These are phyloP conservation scores for Ganoderma boninense DNA, from an alignment of 1,284 basidiomycete species.

Conservation along the genomic window DNA sequence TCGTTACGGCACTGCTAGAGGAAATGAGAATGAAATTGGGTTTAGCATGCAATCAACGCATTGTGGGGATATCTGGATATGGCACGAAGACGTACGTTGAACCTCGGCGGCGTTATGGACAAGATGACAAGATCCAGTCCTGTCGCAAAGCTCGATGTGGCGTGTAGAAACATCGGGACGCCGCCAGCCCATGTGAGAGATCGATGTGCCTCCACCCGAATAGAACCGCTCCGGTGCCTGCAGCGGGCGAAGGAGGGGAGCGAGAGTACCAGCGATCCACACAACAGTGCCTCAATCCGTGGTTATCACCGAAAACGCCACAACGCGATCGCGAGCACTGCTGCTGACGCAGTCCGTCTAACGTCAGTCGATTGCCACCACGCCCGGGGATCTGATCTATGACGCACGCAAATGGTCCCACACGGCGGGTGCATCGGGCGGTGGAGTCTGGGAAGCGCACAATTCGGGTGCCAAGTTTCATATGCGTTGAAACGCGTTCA, in stretches of 20 bases:
- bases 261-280: background rate
- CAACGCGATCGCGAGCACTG: background rate
- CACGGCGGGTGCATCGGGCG: background rate
- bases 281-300: background rate
- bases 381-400: background rate
- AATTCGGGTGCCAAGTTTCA: background rate
- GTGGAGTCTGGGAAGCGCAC: background rate
- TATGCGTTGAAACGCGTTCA: background rate
- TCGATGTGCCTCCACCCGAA: background rate
- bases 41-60: background rate
- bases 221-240: background rate
- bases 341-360: background rate
- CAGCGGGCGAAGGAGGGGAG: background rate
- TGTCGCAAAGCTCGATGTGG: background rate
- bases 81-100: background rate
- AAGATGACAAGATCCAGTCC: background rate
- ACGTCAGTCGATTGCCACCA: background rate
- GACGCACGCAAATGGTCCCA: background rate
- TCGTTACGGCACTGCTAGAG: background rate
- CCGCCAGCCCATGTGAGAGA: background rate
- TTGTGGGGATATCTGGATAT: background rate
- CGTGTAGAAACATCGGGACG: background rate
- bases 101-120: background rate
- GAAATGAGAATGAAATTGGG: background rate
- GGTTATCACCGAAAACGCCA: constrained; percentile 6